phyloP scores from a whole-genome alignment of 2,329 filamentous ascomycete species.

The Sporothrix humicola region DNA sequence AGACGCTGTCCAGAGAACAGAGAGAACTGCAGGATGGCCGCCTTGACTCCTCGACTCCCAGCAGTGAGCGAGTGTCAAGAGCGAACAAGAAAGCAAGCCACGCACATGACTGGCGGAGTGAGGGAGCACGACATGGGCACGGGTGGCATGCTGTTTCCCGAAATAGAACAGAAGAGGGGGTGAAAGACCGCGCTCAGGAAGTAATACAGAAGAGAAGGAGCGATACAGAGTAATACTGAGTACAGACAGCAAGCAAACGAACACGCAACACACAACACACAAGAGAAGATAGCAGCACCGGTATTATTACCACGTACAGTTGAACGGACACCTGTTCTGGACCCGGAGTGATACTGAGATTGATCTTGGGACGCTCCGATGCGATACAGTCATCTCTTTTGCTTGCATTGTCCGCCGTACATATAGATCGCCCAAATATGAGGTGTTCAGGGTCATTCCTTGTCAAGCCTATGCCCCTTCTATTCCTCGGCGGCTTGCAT shows the following conservation, averaged over 20 bases:
- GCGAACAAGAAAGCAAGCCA: constrained; percentile 7
- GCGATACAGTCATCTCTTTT: not conserved
- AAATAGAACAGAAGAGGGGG: constrained; percentile 33
- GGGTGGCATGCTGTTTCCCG: constrained; percentile 22
- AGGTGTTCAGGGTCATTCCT: not conserved
- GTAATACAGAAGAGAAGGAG: not conserved
- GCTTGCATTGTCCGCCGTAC: not conserved
- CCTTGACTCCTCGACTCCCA: not conserved
- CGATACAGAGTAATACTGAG: not conserved
- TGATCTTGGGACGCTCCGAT: not conserved
- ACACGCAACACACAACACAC: no score
- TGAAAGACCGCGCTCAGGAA: not conserved
- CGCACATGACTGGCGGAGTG: constrained; percentile 26
- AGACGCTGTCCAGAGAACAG: not conserved
- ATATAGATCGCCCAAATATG: not conserved
- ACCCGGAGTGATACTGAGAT: no score
- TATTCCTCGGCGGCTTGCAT: not conserved
- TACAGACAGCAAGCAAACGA: not conserved
- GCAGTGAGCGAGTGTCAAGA: not conserved
- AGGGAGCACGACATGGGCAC: constrained; percentile 31
- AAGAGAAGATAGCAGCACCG: no score
- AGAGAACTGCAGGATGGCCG: constrained; percentile 1
- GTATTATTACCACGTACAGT: no score
- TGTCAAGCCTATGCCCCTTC: not conserved
- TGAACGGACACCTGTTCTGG: no score